Conservation (phyloP, 1,139 yeast genomes). For the Hansenula sp. region DNA sequence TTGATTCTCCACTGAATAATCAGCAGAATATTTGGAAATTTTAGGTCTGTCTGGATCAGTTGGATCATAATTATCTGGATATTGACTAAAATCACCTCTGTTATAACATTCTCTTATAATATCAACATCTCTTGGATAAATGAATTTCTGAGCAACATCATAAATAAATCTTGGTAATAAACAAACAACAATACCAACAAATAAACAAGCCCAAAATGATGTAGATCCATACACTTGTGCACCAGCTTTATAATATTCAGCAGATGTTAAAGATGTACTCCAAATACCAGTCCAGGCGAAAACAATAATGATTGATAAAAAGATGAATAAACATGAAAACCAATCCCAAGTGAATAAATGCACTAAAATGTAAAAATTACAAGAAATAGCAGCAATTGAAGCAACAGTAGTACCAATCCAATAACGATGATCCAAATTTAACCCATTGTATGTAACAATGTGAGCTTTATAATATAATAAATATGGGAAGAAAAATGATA, state of each 20-base stretch:
- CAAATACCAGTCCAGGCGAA: slow-evolving; percentile 92
- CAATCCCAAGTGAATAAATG: slow-evolving; percentile 97
- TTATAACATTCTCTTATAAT: slow-evolving; percentile 73
- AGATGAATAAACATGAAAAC: slow-evolving; percentile 62
- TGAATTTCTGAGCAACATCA: slow-evolving; percentile 60
- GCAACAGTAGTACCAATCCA: slow-evolving; percentile 83
- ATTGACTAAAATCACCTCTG: slow-evolving; percentile 53
- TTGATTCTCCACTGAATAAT: slow-evolving; percentile 13
- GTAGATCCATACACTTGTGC: slow-evolving; percentile 68
- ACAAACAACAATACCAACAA: slow-evolving; percentile 69
- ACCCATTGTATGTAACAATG: slow-evolving; percentile 60
- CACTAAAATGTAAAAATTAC: slow-evolving; percentile 73
- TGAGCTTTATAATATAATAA: slow-evolving; percentile 54
- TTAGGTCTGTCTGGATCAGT: slow-evolving; percentile 47
- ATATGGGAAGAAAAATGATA: slow-evolving; percentile 87
- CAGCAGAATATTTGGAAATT: slow-evolving; percentile 25
- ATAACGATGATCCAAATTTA: slow-evolving; percentile 74
- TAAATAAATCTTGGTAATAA: slow-evolving; percentile 72
- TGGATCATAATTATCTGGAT: slow-evolving; percentile 59
- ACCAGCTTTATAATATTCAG: slow-evolving; percentile 76
- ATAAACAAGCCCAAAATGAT: slow-evolving; percentile 78
- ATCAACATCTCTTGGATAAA: slow-evolving; percentile 76
- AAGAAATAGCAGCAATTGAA: slow-evolving; percentile 71
- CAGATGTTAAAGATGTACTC: slow-evolving; percentile 57
- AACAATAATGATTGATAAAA: slow-evolving; percentile 61